Conservation (phyloP, 352 stramenopile species). For the Globisporangium echinulatum region DNA sequence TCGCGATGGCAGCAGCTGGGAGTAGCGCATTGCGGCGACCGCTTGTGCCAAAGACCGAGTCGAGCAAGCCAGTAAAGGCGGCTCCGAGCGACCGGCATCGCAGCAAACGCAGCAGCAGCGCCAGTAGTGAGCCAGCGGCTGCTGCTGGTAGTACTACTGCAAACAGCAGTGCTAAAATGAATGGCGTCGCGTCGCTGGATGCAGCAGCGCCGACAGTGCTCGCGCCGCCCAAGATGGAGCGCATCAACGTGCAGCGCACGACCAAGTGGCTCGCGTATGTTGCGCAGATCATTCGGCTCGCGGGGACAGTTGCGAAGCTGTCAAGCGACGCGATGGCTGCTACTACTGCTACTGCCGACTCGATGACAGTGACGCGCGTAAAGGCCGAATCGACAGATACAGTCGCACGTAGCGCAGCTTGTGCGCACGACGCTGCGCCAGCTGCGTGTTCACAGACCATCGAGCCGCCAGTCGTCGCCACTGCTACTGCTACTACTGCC, state of each 20-base stretch:
- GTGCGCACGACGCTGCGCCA: neutral
- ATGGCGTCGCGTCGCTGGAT: neutral
- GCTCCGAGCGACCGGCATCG: slow-evolving; percentile 5
- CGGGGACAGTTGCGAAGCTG: slow-evolving; percentile 16
- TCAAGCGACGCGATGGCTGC: neutral
- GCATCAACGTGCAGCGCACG: slow-evolving; percentile 72
- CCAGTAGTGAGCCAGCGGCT: neutral
- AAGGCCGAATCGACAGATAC: neutral
- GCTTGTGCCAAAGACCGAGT: slow-evolving; percentile 3
- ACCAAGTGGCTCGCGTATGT: slow-evolving; percentile 64
- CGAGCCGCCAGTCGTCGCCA: too few species aligned
- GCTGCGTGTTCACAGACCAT: neutral
- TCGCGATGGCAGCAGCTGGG: neutral
- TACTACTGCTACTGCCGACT: neutral
- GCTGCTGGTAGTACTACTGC: neutral
- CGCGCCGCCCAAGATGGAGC: slow-evolving; percentile 66
- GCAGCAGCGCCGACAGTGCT: slow-evolving; percentile 21
- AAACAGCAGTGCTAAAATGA: neutral
- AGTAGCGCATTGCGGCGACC: neutral
- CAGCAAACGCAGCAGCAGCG: slow-evolving; percentile 3
- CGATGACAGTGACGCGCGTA: neutral
- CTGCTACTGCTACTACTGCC: too few species aligned
- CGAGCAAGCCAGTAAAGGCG: neutral
- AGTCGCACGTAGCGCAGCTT: neutral
- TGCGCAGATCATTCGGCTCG: slow-evolving; percentile 58